Base-by-base conservation (phyloP, 2,329 filamentous ascomycete genomes). In the Aspergillus fischeri region DNA sequence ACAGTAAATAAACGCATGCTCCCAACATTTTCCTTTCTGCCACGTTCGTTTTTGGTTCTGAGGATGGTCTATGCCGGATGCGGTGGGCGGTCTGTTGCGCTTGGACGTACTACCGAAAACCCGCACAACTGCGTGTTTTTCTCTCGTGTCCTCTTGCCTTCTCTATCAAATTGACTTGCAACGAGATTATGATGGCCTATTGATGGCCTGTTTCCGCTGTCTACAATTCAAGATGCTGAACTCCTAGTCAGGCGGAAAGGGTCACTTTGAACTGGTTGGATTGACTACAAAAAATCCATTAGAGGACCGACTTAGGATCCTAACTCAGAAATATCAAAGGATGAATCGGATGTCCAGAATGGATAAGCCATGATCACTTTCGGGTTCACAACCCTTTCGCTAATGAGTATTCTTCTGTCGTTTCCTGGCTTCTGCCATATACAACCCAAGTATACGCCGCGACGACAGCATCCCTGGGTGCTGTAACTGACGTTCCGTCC, bases 401-500 rank as follows among this genome's bases (percentile, higher is more conserved):
- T 14, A 9, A 25, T 27, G 21, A 14, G 5, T n/a, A 2, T 11
- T 11, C 44, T 24, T 25, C 24, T 27, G 5, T 7, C 20, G 24
- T 27, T 27, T 24, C 11, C 44, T 45, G 44, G 44, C 44, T 8
- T 35, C 17, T 41, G 20, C 49, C 51, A 49, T n/a, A 53, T 47
- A 32, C 51, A 47, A 55, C 45, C 52, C 53, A 35, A 55, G 51
- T 29, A 63, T 63, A 67, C 79, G 81, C 82, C 80, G 70, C 75
- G 80, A 78, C 81, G 75, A 83, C 81, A 81, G 80, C 70, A 72
- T 70, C 69, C 64, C 62, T 66, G 68, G 73, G 73, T 75, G 73
- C 79, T 83, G 82, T 83, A 83, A 84, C 82, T 84, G 82, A 80
- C 76, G 73, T 73, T 74, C 72, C 73, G 77, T 71, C 82, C 76